These are phyloP conservation scores for Hyphopichia pseudoburtonii DNA, from an alignment of 1,139 yeast genomes.

Conservation along the genomic window DNA sequence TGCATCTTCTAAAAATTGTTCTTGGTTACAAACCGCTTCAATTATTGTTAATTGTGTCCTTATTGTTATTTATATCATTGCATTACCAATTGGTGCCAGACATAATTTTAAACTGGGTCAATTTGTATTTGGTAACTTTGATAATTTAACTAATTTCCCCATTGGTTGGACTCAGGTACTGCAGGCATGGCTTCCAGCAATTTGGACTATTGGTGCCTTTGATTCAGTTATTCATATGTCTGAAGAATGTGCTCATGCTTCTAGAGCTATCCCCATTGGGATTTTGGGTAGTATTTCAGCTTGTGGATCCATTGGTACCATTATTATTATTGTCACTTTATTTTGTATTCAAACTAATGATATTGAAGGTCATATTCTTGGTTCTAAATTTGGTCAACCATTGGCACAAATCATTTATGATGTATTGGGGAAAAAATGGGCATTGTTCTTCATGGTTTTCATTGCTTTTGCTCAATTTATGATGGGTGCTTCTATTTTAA, in stretches of 20 bases:
- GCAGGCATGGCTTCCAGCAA: slow-evolving; percentile 29
- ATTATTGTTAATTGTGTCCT: slow-evolving; percentile 17
- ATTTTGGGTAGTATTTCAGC: slow-evolving; percentile 24
- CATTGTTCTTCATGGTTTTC: slow-evolving; percentile 21
- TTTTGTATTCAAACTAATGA: slow-evolving; percentile 23
- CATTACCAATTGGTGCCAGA: slow-evolving; percentile 27
- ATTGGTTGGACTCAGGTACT: slow-evolving; percentile 16
- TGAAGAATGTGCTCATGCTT: slow-evolving; percentile 29
- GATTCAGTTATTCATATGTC: slow-evolving; percentile 33
- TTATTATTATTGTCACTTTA: slow-evolving; percentile 18
- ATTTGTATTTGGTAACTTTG: slow-evolving; percentile 18
- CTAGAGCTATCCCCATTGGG: slow-evolving; percentile 27
- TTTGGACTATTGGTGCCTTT: slow-evolving; percentile 35
- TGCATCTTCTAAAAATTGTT: slow-evolving; percentile 20
- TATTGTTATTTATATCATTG: slow-evolving; percentile 20
- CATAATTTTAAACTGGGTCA: slow-evolving; percentile 14
- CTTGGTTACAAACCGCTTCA: slow-evolving; percentile 20
- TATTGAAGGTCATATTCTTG: slow-evolving; percentile 14
- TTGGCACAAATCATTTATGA: slow-evolving; percentile 25
- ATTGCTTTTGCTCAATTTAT: slow-evolving; percentile 24
- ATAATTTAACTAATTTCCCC: slow-evolving; percentile 13
- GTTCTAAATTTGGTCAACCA: slow-evolving; percentile 20
- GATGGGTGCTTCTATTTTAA: slow-evolving; percentile 25
- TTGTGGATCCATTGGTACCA: slow-evolving; percentile 21
- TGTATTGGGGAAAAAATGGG: slow-evolving; percentile 25